Percentiles rank a stretch among this genome's conserved stretches.
Conservation (phyloP, 768 basidiomycete genomes). For the Daedaleopsis nitida region DNA sequence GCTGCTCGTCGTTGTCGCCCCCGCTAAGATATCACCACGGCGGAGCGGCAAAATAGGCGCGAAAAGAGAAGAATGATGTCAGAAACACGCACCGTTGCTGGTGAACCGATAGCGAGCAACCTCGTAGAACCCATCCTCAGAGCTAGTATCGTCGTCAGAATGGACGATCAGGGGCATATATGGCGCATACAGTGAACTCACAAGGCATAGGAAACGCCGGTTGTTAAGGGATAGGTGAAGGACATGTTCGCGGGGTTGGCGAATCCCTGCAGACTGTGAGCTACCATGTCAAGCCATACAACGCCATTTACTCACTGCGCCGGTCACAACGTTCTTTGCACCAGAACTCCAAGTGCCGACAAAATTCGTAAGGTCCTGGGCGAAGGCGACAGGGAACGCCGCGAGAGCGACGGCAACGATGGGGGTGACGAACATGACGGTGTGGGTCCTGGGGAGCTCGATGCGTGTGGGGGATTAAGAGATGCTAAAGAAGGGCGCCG, state of each 20-base stretch:
- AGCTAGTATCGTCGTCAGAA: slow-evolving; percentile 43
- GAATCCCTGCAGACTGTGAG: slow-evolving; percentile 58
- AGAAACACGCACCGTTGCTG: slow-evolving; percentile 69
- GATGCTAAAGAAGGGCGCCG: slow-evolving; percentile 25
- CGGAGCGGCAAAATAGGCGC: background rate
- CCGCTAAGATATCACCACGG: no score
- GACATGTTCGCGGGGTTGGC: slow-evolving; percentile 80
- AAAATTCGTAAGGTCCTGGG: slow-evolving; percentile 61
- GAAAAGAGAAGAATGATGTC: background rate
- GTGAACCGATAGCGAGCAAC: slow-evolving; percentile 88
- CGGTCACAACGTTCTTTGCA: slow-evolving; percentile 74
- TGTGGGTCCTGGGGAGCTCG: slow-evolving; percentile 8
- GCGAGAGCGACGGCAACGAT: slow-evolving; percentile 31
- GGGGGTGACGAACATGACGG: slow-evolving; percentile 16
- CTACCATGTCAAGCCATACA: background rate
- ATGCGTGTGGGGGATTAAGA: slow-evolving; percentile 18
- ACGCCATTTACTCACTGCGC: slow-evolving; percentile 65
- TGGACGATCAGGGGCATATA: background rate
- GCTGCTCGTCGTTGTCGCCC: background rate
- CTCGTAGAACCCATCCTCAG: slow-evolving; percentile 79
- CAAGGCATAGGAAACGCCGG: slow-evolving; percentile 91
- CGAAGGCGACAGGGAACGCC: slow-evolving; percentile 31
- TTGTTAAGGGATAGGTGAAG: slow-evolving; percentile 83
- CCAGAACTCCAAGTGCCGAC: slow-evolving; percentile 89
- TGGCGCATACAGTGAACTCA: slow-evolving; percentile 41